phyloP scores from a whole-genome alignment of 2,329 filamentous ascomycete genomes.

The Pyrenophora tritici-repentis region DNA sequence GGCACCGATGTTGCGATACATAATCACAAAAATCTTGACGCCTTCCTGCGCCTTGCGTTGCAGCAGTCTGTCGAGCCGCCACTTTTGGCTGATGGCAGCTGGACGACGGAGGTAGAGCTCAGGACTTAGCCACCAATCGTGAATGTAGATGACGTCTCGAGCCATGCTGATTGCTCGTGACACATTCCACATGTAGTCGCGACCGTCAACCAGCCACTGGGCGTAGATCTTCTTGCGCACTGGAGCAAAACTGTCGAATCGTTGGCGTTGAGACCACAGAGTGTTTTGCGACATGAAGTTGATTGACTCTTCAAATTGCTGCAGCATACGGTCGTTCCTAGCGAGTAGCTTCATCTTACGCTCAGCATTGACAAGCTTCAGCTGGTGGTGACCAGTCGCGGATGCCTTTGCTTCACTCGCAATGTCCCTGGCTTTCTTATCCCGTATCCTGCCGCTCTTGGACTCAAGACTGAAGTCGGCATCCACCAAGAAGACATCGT shows the following conservation, averaged over 20 bases:
- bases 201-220: conserved; percentile 94
- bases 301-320: conserved; percentile 94
- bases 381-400: conserved; percentile 75
- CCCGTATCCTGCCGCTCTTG: conserved; percentile 60
- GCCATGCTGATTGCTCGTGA: conserved; percentile 96
- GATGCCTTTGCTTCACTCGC: conserved; percentile 68
- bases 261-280: conserved; percentile 79
- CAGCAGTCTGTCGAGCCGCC: conserved; percentile 91
- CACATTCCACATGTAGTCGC: conserved; percentile 99
- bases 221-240: conserved; percentile 85
- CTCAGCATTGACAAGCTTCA: conserved; percentile 90
- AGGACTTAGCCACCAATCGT: conserved; percentile 98
- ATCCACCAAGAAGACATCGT: conserved; percentile 97
- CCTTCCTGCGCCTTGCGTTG: conserved; percentile 92
- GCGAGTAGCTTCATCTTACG: conserved; percentile 89
- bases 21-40: conserved; percentile 96
- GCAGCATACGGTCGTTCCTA: conserved; percentile 84
- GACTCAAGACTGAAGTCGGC: conserved; percentile 81
- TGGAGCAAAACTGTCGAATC: conserved; percentile 92
- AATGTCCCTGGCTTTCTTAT: conserved; percentile 64
- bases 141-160: conserved; percentile 96
- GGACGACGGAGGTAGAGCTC: conserved; percentile 94
- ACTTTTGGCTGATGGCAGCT: conserved; percentile 95
- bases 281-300: conserved; percentile 82
- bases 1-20: conserved; percentile 97